phyloP scores from a whole-genome alignment of 1,284 basidiomycete genomes.

The Tilletia caries region DNA sequence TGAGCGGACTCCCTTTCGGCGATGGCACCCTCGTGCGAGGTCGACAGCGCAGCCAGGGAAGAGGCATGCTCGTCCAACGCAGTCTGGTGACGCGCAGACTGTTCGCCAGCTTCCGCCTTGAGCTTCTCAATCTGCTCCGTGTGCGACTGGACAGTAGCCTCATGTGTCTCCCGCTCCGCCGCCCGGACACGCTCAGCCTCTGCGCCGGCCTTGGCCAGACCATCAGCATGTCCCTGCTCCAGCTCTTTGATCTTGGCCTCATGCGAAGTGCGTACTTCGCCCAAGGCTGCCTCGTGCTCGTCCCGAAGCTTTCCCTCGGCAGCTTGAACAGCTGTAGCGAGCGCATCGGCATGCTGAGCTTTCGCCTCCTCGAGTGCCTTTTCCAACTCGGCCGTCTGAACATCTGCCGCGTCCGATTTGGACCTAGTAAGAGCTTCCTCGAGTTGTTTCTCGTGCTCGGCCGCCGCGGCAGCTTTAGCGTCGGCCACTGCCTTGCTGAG shows the following conservation, averaged over 20 bases:
- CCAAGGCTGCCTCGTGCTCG: constrained; percentile 25
- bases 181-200: no score
- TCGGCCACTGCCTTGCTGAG: constrained; percentile 34
- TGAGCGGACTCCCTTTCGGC: neutral
- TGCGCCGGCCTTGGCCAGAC: neutral
- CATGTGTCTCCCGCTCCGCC: no score
- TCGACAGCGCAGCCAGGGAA: neutral
- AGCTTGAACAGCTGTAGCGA: constrained; percentile 24
- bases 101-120: neutral
- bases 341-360: constrained; percentile 21
- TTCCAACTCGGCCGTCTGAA: constrained; percentile 14
- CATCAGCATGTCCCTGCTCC: neutral
- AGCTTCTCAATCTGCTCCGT: constrained; percentile 17
- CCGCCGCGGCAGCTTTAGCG: constrained; percentile 12
- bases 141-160: no score
- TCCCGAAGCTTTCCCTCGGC: constrained; percentile 24
- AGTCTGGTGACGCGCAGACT: neutral
- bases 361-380: constrained; percentile 21
- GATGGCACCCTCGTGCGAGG: neutral
- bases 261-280: constrained; percentile 19
- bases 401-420: neutral
- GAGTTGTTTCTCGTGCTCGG: constrained; percentile 21
- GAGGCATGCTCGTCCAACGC: neutral
- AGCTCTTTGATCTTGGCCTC: constrained; percentile 20
- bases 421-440: constrained; percentile 8